A percentile compares a stretch with the other conserved stretches of the same genome.
These are phyloP conservation scores for Diplodia mutila DNA, from an alignment of 2,329 filamentous ascomycete genomes.

Conservation along the genomic window DNA sequence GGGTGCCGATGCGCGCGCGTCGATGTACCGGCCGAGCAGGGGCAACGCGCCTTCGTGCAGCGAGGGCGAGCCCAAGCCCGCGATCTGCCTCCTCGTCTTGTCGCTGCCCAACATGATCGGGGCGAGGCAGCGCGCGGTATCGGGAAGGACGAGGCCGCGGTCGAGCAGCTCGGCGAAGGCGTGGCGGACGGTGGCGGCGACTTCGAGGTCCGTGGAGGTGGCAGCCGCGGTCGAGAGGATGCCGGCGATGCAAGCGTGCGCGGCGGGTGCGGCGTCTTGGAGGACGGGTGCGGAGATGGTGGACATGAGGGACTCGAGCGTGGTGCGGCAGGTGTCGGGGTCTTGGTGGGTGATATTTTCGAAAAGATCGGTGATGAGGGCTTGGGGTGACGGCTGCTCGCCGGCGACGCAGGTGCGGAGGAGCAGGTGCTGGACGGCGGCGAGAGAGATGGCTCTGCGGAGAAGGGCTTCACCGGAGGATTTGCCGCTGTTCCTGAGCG, in stretches of 20 bases:
- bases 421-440: neutral
- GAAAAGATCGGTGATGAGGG: neutral
- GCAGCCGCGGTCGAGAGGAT: neutral
- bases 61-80: constrained; percentile 14
- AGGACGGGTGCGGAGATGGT: neutral
- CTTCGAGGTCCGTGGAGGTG: constrained; percentile 1
- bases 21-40: constrained; percentile 12
- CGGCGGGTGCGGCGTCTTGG: neutral
- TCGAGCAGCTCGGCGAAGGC: constrained; percentile 12
- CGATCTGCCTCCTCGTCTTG: neutral
- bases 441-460: neutral
- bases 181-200: constrained; percentile 11
- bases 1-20: neutral
- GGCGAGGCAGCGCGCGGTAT: neutral
- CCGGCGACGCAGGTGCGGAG: neutral
- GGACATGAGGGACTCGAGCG: neutral
- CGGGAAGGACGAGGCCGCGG: neutral
- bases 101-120: constrained; percentile 11
- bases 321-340: constrained; percentile 7
- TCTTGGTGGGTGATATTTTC: neutral
- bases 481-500: neutral
- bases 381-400: neutral
- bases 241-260: neutral
- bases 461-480: constrained; percentile 2
- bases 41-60: constrained; percentile 16